A percentile compares a stretch with the other conserved stretches of the same genome.
Evolutionary conservation across 768 basidiomycete genomes (phyloP).

Genomic region (Scleroderma citrinum): DNA sequence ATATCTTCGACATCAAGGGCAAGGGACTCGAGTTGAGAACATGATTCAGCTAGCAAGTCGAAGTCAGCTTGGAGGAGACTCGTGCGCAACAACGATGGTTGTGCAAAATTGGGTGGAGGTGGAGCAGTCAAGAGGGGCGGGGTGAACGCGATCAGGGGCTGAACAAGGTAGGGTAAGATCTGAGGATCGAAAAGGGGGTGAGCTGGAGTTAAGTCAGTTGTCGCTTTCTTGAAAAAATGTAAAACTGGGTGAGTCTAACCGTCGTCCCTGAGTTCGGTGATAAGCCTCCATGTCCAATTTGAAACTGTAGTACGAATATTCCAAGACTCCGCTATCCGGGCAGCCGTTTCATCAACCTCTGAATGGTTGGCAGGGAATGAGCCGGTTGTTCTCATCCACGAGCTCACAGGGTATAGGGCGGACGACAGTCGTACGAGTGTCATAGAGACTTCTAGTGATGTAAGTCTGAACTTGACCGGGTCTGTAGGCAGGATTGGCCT

Average conservation of each 20-base stretch:
- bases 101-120: constrained; percentile 33
- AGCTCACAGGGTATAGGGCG: constrained; percentile 66
- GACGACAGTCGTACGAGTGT: constrained; percentile 64
- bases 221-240: constrained; percentile 1
- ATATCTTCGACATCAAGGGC: constrained; percentile 75
- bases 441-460: constrained; percentile 59
- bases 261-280: constrained; percentile 70
- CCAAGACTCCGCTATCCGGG: constrained; percentile 52
- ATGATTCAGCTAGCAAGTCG: constrained; percentile 67
- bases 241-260: constrained; percentile 32
- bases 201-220: constrained; percentile 27
- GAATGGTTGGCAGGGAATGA: constrained; percentile 19
- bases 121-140: constrained; percentile 41
- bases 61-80: constrained; percentile 59
- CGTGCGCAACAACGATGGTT: constrained; percentile 36
- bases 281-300: constrained; percentile 72
- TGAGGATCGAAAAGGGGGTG: constrained; percentile 56
- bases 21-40: constrained; percentile 71
- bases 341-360: constrained; percentile 16
- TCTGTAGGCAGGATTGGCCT: constrained; percentile 37
- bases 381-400: constrained; percentile 45
- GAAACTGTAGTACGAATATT: constrained; percentile 55
- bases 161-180: constrained; percentile 56
- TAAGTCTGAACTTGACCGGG: constrained; percentile 61
- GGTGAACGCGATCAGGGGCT: constrained; percentile 54